phyloP scores from a whole-genome alignment of 805 yeast genomes.

The Yarrowia porcina region DNA sequence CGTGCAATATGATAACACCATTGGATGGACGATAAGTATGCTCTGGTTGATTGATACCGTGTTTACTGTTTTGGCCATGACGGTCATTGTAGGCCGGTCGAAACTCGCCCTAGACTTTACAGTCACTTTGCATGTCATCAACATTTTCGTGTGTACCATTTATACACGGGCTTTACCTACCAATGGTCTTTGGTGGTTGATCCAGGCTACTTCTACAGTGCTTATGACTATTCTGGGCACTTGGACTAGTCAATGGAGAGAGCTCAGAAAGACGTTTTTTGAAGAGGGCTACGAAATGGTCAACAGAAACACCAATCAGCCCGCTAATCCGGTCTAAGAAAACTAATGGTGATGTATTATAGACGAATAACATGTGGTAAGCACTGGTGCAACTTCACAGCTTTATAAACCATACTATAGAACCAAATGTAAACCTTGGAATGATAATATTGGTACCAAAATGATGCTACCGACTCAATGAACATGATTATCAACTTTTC shows the following conservation, averaged over 20 bases:
- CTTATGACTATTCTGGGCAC: slow-evolving; percentile 79
- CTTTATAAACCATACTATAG: no score
- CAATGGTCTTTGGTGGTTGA: slow-evolving; percentile 76
- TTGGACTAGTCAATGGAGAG: slow-evolving; percentile 89
- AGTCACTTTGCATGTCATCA: slow-evolving; percentile 81
- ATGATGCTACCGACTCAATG: no score
- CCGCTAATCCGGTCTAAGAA: neutral
- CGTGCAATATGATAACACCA: slow-evolving; percentile 67
- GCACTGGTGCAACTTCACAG: no score
- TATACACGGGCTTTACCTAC: slow-evolving; percentile 66
- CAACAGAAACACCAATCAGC: neutral
- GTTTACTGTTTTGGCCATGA: slow-evolving; percentile 77
- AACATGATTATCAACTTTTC: no score
- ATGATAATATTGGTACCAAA: no score
- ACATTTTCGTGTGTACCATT: slow-evolving; percentile 65
- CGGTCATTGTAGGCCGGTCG: slow-evolving; percentile 84
- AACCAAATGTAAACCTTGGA: neutral
- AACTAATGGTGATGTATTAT: neutral
- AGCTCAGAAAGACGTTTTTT: slow-evolving; percentile 82
- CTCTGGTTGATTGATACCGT: slow-evolving; percentile 84
- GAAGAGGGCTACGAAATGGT: slow-evolving; percentile 43
- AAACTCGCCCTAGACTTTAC: slow-evolving; percentile 97
- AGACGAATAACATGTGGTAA: no score
- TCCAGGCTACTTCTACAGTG: slow-evolving; percentile 65
- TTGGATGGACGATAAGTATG: slow-evolving; percentile 70